Conservation (phyloP, 1,139 yeast species). For the Diutina pseudorugosa region DNA sequence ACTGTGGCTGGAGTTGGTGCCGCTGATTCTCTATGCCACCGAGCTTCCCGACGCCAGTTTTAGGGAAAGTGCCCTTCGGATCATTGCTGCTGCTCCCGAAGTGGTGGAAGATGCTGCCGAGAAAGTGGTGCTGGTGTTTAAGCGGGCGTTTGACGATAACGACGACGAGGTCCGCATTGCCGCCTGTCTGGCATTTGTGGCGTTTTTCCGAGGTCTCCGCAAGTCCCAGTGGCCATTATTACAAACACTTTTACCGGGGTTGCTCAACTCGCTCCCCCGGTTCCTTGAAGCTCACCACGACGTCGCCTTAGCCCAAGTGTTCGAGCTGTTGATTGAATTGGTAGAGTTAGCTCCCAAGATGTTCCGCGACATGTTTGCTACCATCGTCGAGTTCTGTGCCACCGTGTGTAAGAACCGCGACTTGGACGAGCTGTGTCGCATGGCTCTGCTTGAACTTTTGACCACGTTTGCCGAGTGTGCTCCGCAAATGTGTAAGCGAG, state of each 20-base stretch:
- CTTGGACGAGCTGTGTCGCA: slow-evolving; percentile 65
- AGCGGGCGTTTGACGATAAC: slow-evolving; percentile 65
- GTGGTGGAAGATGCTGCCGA: slow-evolving; percentile 48
- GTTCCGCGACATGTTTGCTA: slow-evolving; percentile 82
- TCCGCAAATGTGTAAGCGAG: slow-evolving; percentile 87
- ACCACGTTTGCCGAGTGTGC: slow-evolving; percentile 89
- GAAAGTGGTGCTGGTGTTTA: slow-evolving; percentile 57
- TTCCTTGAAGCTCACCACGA: slow-evolving; percentile 72
- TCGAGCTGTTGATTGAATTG: slow-evolving; percentile 79
- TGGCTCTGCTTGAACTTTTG: slow-evolving; percentile 77
- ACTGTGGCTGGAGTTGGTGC: slow-evolving; percentile 69
- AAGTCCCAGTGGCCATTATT: slow-evolving; percentile 66
- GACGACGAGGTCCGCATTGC: slow-evolving; percentile 81
- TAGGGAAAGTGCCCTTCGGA: slow-evolving; percentile 86
- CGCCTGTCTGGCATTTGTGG: slow-evolving; percentile 85
- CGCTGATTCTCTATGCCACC: slow-evolving; percentile 61
- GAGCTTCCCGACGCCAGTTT: slow-evolving; percentile 53
- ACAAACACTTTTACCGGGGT: slow-evolving; percentile 68
- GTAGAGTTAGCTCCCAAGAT: slow-evolving; percentile 92
- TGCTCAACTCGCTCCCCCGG: slow-evolving; percentile 79
- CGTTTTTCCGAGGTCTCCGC: slow-evolving; percentile 74
- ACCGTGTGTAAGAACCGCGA: slow-evolving; percentile 73
- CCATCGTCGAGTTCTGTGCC: slow-evolving; percentile 73
- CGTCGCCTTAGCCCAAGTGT: slow-evolving; percentile 70
- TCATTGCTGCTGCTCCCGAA: slow-evolving; percentile 75